Conservation (phyloP, 140 eudicot species). For the Eryngium alpinum region DNA sequence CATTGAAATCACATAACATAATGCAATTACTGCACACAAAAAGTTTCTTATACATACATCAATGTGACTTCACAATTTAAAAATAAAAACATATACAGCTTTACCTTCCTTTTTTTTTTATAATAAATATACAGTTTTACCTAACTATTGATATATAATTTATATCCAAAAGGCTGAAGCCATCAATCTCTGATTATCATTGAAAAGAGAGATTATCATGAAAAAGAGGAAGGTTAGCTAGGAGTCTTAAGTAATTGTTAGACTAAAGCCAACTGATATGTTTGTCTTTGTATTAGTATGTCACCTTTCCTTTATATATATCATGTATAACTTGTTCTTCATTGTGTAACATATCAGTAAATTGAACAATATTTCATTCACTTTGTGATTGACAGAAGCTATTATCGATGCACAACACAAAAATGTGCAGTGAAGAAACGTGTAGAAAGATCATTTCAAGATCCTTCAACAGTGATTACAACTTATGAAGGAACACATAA, state of each 20-base stretch:
- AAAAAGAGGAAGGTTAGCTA: too few relatives aligned
- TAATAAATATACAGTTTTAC: too few relatives aligned
- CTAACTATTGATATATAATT: too few relatives aligned
- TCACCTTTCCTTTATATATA: background rate
- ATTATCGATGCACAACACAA: constrained; percentile 82
- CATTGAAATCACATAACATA: too few relatives aligned
- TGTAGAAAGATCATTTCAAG: constrained; percentile 76
- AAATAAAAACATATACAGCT: too few relatives aligned
- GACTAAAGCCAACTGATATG: background rate
- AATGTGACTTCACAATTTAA: too few relatives aligned
- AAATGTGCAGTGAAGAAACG: constrained; percentile 86
- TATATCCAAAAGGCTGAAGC: too few relatives aligned
- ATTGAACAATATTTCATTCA: background rate
- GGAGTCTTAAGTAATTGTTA: background rate
- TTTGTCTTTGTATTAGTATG: background rate
- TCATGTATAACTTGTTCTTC: background rate
- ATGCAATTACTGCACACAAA: too few relatives aligned
- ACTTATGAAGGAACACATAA: constrained; percentile 91
- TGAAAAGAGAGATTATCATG: too few relatives aligned
- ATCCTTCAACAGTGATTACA: constrained; percentile 69
- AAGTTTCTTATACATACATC: too few relatives aligned
- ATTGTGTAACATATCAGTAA: background rate
- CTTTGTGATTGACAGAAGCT: constrained; percentile 51
- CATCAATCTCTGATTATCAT: too few relatives aligned
- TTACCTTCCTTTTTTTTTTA: too few relatives aligned